Evolutionary conservation across 345 rosid genomes (phyloP), one percentile per base, ranked within the genome.

Genomic region (Melaleuca alternifolia): DNA sequence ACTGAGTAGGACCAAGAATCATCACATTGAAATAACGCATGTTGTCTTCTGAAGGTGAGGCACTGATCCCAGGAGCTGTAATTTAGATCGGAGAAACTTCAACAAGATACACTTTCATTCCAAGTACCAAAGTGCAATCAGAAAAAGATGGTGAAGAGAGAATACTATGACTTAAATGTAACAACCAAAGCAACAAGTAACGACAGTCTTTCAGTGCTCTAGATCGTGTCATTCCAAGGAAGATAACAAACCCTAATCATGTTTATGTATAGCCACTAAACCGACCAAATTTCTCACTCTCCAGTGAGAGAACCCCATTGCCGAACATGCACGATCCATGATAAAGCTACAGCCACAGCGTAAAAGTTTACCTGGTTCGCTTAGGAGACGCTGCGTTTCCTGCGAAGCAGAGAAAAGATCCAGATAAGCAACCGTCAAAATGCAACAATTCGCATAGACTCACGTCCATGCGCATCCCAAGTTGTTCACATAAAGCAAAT

Each of bases 361-460:
- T n/a, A 46, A 84, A 61, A 7, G 18, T 76, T 89, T 84, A 95
- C 99, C 99, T 61, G 99, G 99, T 89, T 97, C 99, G 87, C 98
- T 97, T 89, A 97, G 99, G 50, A 97, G 97, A 86, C 99, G 99
- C 86, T 96, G 99, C 46, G 99, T 97, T 93, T 97, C 99, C 99
- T 97, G 92, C 81, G 62, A 77, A 86, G 76, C 51, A 37, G 51
- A 71, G 28, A 21, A 83, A 53, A 56, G 71, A 51, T 51, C 53
- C 84, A 30, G 50, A 82, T 28, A 26, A 71, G 46, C 53, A 54
- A 10, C 71, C 28, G 23, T 53, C 13, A 26, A 59, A 24, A 83
- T 12, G 23, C 50, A 46, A 51, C 37, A 75, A 65, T 33, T 48
- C 23, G 50, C 21, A 57, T 23, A 11, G 26, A 71, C 20, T 71